phyloP scores from a whole-genome alignment of 139 green algal species.

The Ostreobium quekettii region DNA sequence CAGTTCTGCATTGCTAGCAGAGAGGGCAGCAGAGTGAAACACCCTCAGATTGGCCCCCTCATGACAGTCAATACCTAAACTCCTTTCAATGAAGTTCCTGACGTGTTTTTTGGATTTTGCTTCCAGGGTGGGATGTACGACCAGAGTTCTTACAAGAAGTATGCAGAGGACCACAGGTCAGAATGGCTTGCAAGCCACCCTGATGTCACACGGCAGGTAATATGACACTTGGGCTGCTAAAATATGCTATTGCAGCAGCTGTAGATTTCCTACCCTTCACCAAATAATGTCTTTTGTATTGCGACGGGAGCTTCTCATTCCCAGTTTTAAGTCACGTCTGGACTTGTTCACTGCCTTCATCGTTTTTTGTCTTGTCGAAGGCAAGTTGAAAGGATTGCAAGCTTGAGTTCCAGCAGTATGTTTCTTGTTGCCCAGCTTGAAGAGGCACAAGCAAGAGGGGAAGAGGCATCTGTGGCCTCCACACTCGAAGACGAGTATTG shows the following conservation, averaged over 20 bases:
- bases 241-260: neutral
- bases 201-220: neutral
- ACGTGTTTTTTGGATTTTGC: neutral
- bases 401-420: no score
- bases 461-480: neutral
- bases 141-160: neutral
- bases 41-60: no score
- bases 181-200: neutral
- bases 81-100: no score
- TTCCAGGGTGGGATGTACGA: neutral
- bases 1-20: no score
- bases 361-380: neutral
- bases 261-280: neutral
- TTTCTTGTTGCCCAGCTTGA: neutral
- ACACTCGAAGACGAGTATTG: no score
- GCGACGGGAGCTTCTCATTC: neutral
- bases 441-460: neutral
- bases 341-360: neutral
- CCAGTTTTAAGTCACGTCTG: neutral
- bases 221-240: neutral
- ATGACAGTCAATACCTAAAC: no score
- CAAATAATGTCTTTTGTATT: neutral
- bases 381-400: no score
- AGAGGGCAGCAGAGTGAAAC: no score
- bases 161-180: neutral